Evolutionary conservation across 139 green algal species (phyloP), one percentile per base, ranked within the genome.

Genomic region (Volvox africanus): DNA sequence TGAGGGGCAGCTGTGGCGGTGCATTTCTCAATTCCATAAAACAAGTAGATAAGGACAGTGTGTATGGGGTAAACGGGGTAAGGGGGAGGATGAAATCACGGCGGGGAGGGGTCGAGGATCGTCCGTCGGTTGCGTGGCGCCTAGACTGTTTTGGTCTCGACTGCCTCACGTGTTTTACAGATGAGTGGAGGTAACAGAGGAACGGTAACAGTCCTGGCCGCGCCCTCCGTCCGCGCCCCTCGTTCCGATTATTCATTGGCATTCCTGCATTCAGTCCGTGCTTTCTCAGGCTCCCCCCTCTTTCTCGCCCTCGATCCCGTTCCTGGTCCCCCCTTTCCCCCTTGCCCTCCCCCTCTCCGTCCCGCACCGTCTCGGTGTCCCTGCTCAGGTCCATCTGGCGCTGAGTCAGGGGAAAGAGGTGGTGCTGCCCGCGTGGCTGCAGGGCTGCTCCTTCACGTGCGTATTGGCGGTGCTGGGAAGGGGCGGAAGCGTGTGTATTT

Each of bases 401-500:
- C 76, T 61, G 16, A 22, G 2, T 50, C 37, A 83, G 2, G 87
- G 87, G 61, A 91, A 86, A 55, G 68, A 33, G 16, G 87, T 86
- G 61, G 87, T 91, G 61, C 20, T 67, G 76, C 76, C 76, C 19
- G 13, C 76, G 17, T 91, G 87, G 87, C 87, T 91, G 87, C 75
- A 85, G 33, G 87, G 14, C 61, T 91, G 87, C 87, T 55, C 33
- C 35, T 91, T 79, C 87, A 44, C 61, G 76, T 91, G 87, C 28
- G 32, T 61, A 28, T 24, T 73, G 11, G 65, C 11, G 21, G 24
- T 24, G 24, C 9, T 24, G 65, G 24, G 65, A 73, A 73, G 11
- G 65, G 65, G 21, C 21, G 65, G 11, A 28, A 28, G 65, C 65
- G 65, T 24, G 65, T 24, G 65, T 30, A 5, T 73, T 30, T 73